Percentiles rank a stretch among this genome's conserved stretches.
Evolutionary conservation across 2,329 filamentous ascomycete species (phyloP).

Genomic region (Pseudocercospora ulei): DNA sequence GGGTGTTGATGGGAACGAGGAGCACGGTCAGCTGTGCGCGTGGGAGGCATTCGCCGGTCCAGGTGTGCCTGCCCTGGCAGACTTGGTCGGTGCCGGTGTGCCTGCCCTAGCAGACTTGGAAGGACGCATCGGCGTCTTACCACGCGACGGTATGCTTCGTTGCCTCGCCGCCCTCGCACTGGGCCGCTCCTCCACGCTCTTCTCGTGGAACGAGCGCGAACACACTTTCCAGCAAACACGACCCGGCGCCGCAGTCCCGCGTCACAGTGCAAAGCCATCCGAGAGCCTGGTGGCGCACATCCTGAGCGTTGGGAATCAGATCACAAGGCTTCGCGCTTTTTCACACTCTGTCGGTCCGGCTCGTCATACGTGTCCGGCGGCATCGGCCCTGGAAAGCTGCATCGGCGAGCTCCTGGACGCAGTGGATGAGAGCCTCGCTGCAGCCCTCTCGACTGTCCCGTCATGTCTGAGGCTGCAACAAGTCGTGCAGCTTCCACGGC

Average conservation of each 20-base stretch:
- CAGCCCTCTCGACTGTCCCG: constrained; percentile 24
- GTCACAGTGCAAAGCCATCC: constrained; percentile 42
- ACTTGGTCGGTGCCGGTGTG: constrained; percentile 52
- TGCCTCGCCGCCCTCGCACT: constrained; percentile 58
- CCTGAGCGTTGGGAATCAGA: constrained; percentile 33
- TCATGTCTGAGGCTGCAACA: constrained; percentile 39
- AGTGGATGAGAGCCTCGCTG: constrained; percentile 36
- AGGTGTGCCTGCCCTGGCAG: constrained; percentile 43
- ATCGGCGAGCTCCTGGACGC: constrained; percentile 36
- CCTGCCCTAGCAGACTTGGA: constrained; percentile 47
- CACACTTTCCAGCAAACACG: constrained; percentile 45
- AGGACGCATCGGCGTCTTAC: constrained; percentile 35
- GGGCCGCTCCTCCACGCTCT: constrained; percentile 63
- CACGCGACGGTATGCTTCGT: constrained; percentile 34
- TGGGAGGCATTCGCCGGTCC: constrained; percentile 55
- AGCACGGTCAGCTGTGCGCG: constrained; percentile 44
- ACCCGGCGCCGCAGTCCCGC: constrained; percentile 42
- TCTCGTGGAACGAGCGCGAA: constrained; percentile 49
- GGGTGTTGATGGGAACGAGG: constrained; percentile 30
- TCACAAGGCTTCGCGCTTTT: constrained; percentile 21
- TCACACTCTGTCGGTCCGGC: constrained; percentile 8
- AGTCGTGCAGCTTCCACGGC: constrained; percentile 36
- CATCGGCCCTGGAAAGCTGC: constrained; percentile 38
- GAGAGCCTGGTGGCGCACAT: constrained; percentile 47
- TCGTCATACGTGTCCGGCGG: constrained; percentile 30